These are phyloP conservation scores for Ascocoryne sarcoides DNA, from an alignment of 2,329 filamentous ascomycete genomes.

Conservation along the genomic window DNA sequence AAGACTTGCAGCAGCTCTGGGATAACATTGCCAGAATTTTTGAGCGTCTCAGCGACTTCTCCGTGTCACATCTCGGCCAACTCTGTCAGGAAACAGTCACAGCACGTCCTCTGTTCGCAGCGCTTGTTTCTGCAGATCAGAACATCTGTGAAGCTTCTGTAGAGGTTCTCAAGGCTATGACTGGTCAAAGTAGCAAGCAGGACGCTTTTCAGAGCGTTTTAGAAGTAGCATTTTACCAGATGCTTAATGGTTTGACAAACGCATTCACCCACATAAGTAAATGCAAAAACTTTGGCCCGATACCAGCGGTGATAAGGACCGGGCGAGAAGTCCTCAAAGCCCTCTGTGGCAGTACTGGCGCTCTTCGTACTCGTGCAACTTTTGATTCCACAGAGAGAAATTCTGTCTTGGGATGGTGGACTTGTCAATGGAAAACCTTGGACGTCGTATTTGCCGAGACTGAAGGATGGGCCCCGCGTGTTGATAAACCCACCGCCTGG, in stretches of 20 bases:
- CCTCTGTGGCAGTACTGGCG: slow-evolving; percentile 48
- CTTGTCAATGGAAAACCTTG: slow-evolving; percentile 71
- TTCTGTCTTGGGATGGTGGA: slow-evolving; percentile 63
- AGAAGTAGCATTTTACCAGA: slow-evolving; percentile 35
- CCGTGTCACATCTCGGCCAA: slow-evolving; percentile 55
- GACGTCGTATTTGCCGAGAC: slow-evolving; percentile 75
- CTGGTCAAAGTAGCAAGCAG: slow-evolving; percentile 49
- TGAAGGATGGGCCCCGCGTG: slow-evolving; percentile 64
- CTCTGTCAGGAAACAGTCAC: slow-evolving; percentile 61
- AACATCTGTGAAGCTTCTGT: slow-evolving; percentile 72
- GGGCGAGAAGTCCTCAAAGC: slow-evolving; percentile 47
- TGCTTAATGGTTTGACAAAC: slow-evolving; percentile 37
- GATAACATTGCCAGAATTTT: slow-evolving; percentile 63
- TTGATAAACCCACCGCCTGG: slow-evolving; percentile 45
- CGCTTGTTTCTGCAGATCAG: slow-evolving; percentile 73
- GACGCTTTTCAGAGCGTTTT: slow-evolving; percentile 42
- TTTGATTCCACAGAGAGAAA: slow-evolving; percentile 30
- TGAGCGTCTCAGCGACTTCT: slow-evolving; percentile 70
- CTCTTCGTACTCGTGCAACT: slow-evolving; percentile 28
- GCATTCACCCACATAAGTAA: slow-evolving; percentile 36
- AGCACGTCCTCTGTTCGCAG: slow-evolving; percentile 66
- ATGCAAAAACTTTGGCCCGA: slow-evolving; percentile 45
- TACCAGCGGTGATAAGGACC: slow-evolving; percentile 47
- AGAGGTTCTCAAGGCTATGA: slow-evolving; percentile 75
- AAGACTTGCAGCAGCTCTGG: slow-evolving; percentile 53